Evolutionary conservation across 306 rosid species (phyloP), one percentile per base, ranked within the genome.

Genomic region (Lagenaria siceraria): DNA sequence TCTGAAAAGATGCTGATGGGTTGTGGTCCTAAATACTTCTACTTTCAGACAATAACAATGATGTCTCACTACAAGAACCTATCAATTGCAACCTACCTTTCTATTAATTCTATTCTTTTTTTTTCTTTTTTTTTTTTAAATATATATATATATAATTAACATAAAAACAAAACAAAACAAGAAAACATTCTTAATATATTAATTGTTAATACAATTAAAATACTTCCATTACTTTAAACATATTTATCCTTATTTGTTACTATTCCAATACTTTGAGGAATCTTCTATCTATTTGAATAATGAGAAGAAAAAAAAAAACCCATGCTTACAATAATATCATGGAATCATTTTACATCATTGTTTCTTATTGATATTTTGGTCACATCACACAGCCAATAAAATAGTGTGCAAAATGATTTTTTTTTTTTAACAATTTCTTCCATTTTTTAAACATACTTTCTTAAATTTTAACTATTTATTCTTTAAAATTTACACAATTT

Each of bases 1-100:
- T 85, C 87, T 83, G 86, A 85, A 81, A 87, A 85, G 90, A 89
- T 86, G 87, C 85, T 78, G 74, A 61, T 40, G 40, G 51, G 21
- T 46, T 51, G 92, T 88, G 95, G 97, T 89, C 95, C 95, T 82
- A 84, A 52, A 71, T 40, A 31, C 55, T 69, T 74, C 71, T 78
- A 84, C 81, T 84, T 83, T 82, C 82, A 83, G 88, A 84, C 89
- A 69, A 6, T 21, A 87, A 86, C 86, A 86, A 91, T 87, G 84
- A 88, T 87, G 78, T 78, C 86, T 80, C 77, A 82, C 82, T 83
- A 22, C 53, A 24, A 85, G 78, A 80, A 85, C 82, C 87, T 89
- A 86, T 88, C 69, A 85, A 82, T 53, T 51, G 8, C 29, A 68
- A 68, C 52, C 74, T 21, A 68, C 35, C n/a, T 42, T 42, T 21